Base-by-base conservation (phyloP, 169 alveolate species). In the Eimeria maxima region DNA sequence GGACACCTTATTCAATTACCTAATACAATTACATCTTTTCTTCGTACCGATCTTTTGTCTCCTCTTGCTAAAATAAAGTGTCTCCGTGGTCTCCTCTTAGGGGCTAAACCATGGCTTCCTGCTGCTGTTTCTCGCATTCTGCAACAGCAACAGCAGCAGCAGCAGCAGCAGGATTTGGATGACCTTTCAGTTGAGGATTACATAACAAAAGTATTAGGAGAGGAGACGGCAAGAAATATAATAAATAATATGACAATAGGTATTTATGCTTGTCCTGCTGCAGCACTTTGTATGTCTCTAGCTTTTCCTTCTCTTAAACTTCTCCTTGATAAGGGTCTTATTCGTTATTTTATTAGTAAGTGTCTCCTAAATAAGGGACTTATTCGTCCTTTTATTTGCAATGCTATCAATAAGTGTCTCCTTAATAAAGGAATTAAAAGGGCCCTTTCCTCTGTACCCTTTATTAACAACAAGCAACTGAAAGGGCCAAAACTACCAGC, bases 201-300 rank as follows among this genome's bases (percentile, higher is more conserved):
- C 0, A 22, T 78, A 14, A 10, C 24, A 18, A 3, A 42, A 3
- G 89, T 78, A 10, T 78, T 91, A 24, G 95, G 95, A 0, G 22
- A 44, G n/a, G 95, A 91, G 60, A n/a, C 80, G 60, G 90, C 76
- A 24, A 7, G 18, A 57, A n/a, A 60, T 22, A 53, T 91, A 2
- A 74, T 47, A 8, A 90, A 65, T 7, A 76, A 81, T 4, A 55
- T 91, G 67, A 87, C 80, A 27, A 55, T 88, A 5, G 95, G 95
- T 14, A 44, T 91, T 38, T 91, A 83, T 42, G 95, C 95, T 1
- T 80, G 69, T 16, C 81, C 60, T 60, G 60, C 90, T 13, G 65
- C 90, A 4, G 38, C 83, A 14, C 69, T 91, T 53, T 91, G 90
- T 50, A 91, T 91, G 95, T 2, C 69, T 16, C 44, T 83, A 7